These are phyloP conservation scores for Plasmodium chabaudi DNA, from an alignment of 169 alveolate species.

Conservation along the genomic window DNA sequence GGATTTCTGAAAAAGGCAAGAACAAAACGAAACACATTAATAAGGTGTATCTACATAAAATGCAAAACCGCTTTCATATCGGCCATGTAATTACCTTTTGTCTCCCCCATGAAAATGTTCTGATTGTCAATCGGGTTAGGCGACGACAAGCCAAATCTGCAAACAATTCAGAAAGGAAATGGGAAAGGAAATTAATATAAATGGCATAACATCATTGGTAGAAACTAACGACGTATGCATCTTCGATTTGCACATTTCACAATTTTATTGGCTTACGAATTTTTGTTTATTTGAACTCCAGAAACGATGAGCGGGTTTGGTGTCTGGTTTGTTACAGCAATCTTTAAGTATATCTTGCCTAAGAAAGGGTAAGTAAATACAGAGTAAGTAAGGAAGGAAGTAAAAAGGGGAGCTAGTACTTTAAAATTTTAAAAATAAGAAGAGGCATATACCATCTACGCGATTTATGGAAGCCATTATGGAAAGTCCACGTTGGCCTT, in stretches of 20 bases:
- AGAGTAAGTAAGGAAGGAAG: not conserved
- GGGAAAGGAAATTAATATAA: too few relatives aligned
- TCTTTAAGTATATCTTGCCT: slow-evolving; percentile 61
- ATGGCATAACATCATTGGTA: not conserved
- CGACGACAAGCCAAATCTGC: slow-evolving; percentile 65
- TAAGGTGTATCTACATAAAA: not conserved
- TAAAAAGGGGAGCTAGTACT: not conserved
- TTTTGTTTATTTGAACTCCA: slow-evolving; percentile 75
- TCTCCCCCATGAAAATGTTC: slow-evolving; percentile 55
- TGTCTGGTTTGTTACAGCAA: slow-evolving; percentile 49
- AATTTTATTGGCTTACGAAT: slow-evolving; percentile 24
- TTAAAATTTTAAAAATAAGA: not conserved
- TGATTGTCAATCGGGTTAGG: slow-evolving; percentile 46
- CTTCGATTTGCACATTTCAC: too few relatives aligned
- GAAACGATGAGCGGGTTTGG: slow-evolving; percentile 34
- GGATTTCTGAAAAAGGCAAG: slow-evolving; percentile 32
- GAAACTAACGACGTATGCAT: not conserved
- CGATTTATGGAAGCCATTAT: slow-evolving; percentile 62
- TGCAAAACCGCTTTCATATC: not conserved
- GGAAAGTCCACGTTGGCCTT: slow-evolving; percentile 56
- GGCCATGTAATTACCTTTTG: slow-evolving; percentile 26
- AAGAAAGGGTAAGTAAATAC: not conserved
- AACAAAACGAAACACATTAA: not conserved
- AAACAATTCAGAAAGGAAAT: not conserved
- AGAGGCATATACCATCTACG: slow-evolving; percentile 12